Base-by-base conservation (phyloP, 2,329 filamentous ascomycete species). In the Microascus cirrosus region DNA sequence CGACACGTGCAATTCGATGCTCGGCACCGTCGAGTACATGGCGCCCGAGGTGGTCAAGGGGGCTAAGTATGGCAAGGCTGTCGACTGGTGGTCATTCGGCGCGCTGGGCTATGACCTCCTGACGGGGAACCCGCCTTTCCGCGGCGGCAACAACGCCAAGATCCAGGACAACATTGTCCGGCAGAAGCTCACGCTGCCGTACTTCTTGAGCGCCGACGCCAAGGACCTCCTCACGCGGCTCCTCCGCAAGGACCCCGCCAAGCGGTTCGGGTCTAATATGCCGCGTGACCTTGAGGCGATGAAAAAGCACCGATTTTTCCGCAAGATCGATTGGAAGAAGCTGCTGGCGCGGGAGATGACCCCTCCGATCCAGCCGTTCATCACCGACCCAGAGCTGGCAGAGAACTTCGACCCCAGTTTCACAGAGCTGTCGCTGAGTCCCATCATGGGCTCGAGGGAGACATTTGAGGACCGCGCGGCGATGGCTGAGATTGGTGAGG, bases 21-120 rank as follows among this genome's bases (percentile, higher is more conserved):
- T 96, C 11, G 94, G 94, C 55, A 99, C 94, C 0, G 87, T 96
- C 59, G 94, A 97, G 70, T 99, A 99, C 79, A 99, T 99, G 94
- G 95, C 94, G 0, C 94, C 94, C 1, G 94, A 99, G 73, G 89
- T 99, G 56, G 84, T 99, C 60, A 82, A 86, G 61, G 92, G 91
- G 61, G 85, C 89, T 63, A 86, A 89, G 63, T 99, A 99, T 70
- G 92, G 93, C 67, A 93, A 92, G 71, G 86, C 91, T 1, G 95
- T 96, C 20, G 94, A 99, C 74, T 99, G 93, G 93, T 99, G 94
- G 94, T 96, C 92, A 4, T 86, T 99, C 53, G 94, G 95, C 39
- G 92, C 93, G 2, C 81, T 99, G 53, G 91, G 90, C 36, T 95
- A 86, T 70, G 94, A 99, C 69, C 78, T 99, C 39, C 85, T 99